Percentiles rank a stretch among this genome's conserved stretches.
phyloP scores from a whole-genome alignment of 2,329 filamentous ascomycete species.

The Cercospora sesami region DNA sequence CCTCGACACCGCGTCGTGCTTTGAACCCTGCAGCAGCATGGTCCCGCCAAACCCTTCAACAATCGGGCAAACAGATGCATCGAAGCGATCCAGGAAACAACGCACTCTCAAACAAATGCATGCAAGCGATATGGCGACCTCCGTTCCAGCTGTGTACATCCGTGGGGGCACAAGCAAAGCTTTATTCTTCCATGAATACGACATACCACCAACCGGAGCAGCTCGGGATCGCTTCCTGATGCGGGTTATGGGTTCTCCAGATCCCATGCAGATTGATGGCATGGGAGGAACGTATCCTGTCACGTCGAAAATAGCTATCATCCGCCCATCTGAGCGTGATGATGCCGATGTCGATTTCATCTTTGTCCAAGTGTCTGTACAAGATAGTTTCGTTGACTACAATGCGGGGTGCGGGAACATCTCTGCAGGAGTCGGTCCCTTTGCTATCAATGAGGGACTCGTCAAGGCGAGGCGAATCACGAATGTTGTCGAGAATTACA shows the following conservation, averaged over 20 bases:
- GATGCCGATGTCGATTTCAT: constrained; percentile 27
- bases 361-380: constrained; percentile 24
- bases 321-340: constrained; percentile 20
- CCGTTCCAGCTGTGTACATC: constrained; percentile 20
- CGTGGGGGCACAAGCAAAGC: constrained; percentile 27
- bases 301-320: constrained; percentile 24
- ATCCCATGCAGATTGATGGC: constrained; percentile 27
- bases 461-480: constrained; percentile 16
- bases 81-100: not conserved
- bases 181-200: constrained; percentile 25
- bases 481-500: constrained; percentile 14
- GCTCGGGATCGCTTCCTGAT: constrained; percentile 23
- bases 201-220: constrained; percentile 21
- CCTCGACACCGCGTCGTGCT: not conserved
- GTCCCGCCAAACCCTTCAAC: not conserved
- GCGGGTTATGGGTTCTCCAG: constrained; percentile 23
- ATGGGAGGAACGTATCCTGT: constrained; percentile 27
- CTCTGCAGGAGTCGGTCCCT: constrained; percentile 26
- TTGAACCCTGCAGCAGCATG: not conserved
- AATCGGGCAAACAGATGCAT: not conserved
- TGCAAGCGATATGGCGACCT: not conserved
- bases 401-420: constrained; percentile 25
- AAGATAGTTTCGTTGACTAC: constrained; percentile 24
- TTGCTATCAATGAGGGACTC: constrained; percentile 26
- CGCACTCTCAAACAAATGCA: not conserved